Evolutionary conservation across 2,329 filamentous ascomycete species (phyloP), one percentile per base, ranked within the genome.

Genomic region (Alternaria rosae): DNA sequence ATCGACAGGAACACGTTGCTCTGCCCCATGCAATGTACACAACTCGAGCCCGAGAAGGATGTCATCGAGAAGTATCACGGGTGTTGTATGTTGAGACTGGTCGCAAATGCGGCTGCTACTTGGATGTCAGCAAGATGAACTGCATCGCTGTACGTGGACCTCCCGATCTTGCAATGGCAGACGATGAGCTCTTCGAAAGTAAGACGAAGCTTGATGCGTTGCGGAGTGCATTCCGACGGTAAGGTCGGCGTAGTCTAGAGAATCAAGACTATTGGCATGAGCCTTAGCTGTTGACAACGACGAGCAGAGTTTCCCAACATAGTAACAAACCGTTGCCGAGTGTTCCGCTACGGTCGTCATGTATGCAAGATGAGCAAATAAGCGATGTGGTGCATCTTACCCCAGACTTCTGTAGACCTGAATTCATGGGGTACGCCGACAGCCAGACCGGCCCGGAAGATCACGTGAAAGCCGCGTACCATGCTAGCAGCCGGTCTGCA

Each of bases 241-340:
- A 57, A 56, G 41, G n/a, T 30, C 54, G 53, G 45, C 38, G 23
- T n/a, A 28, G 26, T 53, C 26, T 44, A 44, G 28, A 28, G 48
- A 45, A 32, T 17, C 6, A 28, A 30, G 21, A 57, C 52, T 62
- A 59, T 62, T 54, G 59, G 54, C 51, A 57, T 45, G 17, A 43
- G 51, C 59, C 25, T 48, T 43, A 28, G 48, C 26, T n/a, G 21
- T 28, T 51, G 13, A 47, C 21, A 15, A 26, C 17, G 4, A 17
- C 21, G 30, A 45, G 25, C 6, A 48, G 10, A 23, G 44, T 23
- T 52, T 32, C 44, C 30, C 12, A 57, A 60, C 41, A 60, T 55
- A 59, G 53, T 32, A 60, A 38, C 25, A 52, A 30, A 44, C n/a
- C 54, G 54, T 65, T 65, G 55, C 60, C 63, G 53, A 59, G 44